Evolutionary conservation across 495 filamentous ascomycete genomes (phyloP).

Genomic region (Pyrenula aspistea): DNA sequence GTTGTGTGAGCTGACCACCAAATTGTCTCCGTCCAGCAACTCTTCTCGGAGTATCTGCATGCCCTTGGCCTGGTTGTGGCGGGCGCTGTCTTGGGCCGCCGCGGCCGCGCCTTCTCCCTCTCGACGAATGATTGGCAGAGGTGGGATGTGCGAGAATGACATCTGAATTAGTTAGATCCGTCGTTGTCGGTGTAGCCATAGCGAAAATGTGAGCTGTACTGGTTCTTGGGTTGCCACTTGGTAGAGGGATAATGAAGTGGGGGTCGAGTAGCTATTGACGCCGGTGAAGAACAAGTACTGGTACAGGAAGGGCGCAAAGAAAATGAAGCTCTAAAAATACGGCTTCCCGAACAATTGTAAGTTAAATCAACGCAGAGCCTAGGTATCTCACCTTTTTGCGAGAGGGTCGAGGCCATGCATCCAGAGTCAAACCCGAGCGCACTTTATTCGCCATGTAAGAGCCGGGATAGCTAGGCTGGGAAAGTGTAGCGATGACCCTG

Average conservation of each 20-base stretch:
- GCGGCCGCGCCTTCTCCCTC: not conserved
- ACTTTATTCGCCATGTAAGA: too few species aligned
- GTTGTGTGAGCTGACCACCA: not conserved
- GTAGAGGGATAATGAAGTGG: not conserved
- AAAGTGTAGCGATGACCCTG: not conserved
- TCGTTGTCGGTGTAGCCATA: too few species aligned
- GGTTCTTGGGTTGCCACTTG: not conserved
- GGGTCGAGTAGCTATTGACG: too few species aligned
- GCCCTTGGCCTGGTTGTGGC: not conserved
- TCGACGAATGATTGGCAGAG: not conserved
- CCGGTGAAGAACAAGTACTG: not conserved
- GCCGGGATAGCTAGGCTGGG: too few species aligned
- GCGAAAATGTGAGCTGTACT: too few species aligned
- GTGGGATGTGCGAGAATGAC: too few species aligned
- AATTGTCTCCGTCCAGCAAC: not conserved
- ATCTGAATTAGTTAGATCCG: too few species aligned
- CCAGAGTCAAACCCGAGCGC: too few species aligned
- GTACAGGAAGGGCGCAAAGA: not conserved
- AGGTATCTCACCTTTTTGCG: too few species aligned
- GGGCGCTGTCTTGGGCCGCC: not conserved
- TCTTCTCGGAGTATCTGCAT: not conserved
- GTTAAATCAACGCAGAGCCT: too few species aligned
- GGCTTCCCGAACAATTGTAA: not conserved
- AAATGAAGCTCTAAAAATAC: not conserved
- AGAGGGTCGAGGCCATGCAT: too few species aligned